Evolutionary conservation across 192 early-diverging fungal species (phyloP).

Genomic region (Dimargaris xerosporica): DNA sequence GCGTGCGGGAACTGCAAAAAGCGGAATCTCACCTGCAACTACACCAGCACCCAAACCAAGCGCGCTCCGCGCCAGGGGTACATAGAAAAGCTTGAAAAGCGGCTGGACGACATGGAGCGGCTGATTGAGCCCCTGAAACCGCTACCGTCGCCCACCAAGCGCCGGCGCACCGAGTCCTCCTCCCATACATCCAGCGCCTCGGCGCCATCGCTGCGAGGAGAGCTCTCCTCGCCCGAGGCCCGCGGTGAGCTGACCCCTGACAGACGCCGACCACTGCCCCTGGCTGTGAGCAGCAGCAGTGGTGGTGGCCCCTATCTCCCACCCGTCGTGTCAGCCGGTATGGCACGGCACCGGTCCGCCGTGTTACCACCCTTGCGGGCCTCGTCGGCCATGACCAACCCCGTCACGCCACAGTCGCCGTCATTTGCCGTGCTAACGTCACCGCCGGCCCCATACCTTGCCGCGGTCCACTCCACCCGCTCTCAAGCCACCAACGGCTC

Average conservation of each 20-base stretch:
- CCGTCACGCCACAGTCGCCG: no score
- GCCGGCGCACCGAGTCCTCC: neutral
- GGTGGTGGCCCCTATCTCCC: neutral
- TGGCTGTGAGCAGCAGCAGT: neutral
- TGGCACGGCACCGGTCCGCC: neutral
- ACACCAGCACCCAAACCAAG: conserved; percentile 54
- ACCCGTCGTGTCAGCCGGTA: neutral
- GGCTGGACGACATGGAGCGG: conserved; percentile 63
- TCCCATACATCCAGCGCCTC: neutral
- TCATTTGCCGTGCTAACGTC: no score
- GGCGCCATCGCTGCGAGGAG: neutral
- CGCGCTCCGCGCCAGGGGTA: conserved; percentile 65
- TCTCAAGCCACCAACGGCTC: neutral
- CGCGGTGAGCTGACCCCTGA: no score
- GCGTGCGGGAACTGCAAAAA: conserved; percentile 52
- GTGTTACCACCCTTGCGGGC: no score
- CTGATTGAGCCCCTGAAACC: conserved; percentile 31
- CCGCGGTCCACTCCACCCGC: no score
- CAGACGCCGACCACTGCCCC: neutral
- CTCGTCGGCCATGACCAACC: no score
- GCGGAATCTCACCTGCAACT: conserved; percentile 38
- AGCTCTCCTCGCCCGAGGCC: neutral
- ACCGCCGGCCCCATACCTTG: no score
- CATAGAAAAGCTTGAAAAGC: conserved; percentile 58
- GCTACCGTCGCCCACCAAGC: neutral